These are phyloP conservation scores for Magnaporthiopsis incrustans DNA, from an alignment of 2,329 filamentous ascomycete species.

Conservation along the genomic window DNA sequence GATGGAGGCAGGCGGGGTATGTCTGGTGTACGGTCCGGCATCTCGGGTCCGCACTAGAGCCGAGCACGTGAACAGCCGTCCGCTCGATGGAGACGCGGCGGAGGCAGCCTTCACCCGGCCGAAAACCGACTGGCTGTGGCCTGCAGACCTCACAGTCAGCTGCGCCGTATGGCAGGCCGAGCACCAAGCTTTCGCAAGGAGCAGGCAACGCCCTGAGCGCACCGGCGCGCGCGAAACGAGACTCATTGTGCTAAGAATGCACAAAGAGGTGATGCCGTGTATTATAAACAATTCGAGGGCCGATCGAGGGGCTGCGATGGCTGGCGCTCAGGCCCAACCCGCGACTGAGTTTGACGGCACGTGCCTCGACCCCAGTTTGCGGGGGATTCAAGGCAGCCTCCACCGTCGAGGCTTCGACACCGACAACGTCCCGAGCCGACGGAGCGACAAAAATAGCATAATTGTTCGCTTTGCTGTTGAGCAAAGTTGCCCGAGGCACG, in stretches of 20 bases:
- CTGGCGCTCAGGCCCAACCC: too few relatives aligned
- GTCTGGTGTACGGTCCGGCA: slow-evolving; percentile 6
- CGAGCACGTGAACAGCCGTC: background rate
- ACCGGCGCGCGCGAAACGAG: background rate
- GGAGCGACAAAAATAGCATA: too few relatives aligned
- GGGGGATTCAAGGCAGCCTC: too few relatives aligned
- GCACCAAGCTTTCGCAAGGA: background rate
- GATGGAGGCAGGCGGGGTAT: slow-evolving; percentile 12
- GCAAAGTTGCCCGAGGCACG: too few relatives aligned
- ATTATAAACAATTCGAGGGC: too few relatives aligned
- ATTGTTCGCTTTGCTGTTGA: too few relatives aligned
- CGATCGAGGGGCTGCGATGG: background rate
- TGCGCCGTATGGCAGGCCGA: background rate
- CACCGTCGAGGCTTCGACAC: too few relatives aligned
- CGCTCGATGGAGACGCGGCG: background rate
- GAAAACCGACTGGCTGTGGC: background rate
- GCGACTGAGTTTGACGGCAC: background rate
- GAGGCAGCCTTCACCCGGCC: background rate
- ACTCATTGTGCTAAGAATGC: background rate
- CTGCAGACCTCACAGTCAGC: background rate
- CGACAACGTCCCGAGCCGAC: too few relatives aligned
- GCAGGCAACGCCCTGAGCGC: too few relatives aligned
- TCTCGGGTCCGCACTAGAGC: background rate
- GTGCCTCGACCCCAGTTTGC: background rate
- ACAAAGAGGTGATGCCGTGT: too few relatives aligned